A percentile compares a stretch with the other conserved stretches of the same genome.
phyloP scores from a whole-genome alignment of 768 basidiomycete genomes.

The Hirschioporus abietinus region DNA sequence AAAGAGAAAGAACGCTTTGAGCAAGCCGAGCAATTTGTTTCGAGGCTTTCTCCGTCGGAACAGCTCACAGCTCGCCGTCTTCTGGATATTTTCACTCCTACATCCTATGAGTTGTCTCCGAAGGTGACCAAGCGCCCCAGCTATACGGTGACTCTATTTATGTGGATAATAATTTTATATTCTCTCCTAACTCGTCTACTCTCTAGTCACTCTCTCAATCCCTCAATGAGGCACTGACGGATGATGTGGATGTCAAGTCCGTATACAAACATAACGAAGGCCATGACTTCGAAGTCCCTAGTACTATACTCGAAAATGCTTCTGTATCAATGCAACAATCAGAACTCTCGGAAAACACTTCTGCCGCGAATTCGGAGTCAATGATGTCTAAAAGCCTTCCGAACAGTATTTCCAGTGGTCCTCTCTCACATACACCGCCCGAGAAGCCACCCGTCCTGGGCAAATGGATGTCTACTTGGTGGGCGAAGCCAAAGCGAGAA shows the following conservation, averaged over 20 bases:
- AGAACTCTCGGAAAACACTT: background rate
- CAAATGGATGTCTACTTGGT: constrained; percentile 78
- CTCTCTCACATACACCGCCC: background rate
- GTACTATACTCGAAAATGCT: background rate
- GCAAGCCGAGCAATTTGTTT: constrained; percentile 50
- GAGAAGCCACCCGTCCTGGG: constrained; percentile 37
- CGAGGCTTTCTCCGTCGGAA: constrained; percentile 53
- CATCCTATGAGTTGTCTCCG: constrained; percentile 39
- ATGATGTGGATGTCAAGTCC: constrained; percentile 32
- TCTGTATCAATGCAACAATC: background rate
- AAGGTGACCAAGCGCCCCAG: constrained; percentile 54
- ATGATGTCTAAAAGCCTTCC: background rate
- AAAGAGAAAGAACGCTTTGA: constrained; percentile 49
- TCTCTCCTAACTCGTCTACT: background rate
- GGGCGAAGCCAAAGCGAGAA: constrained; percentile 38
- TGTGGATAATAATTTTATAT: background rate
- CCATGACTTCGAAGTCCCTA: background rate
- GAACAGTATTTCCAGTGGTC: background rate
- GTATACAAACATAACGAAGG: constrained; percentile 7
- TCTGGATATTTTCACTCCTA: constrained; percentile 57
- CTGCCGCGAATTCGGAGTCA: background rate
- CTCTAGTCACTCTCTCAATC: constrained; percentile 47
- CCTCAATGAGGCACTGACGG: constrained; percentile 49
- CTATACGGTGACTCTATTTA: constrained; percentile 40
- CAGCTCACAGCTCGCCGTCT: constrained; percentile 63